These are phyloP conservation scores for Yarrowia sp. DNA, from an alignment of 805 yeast genomes.

Conservation along the genomic window DNA sequence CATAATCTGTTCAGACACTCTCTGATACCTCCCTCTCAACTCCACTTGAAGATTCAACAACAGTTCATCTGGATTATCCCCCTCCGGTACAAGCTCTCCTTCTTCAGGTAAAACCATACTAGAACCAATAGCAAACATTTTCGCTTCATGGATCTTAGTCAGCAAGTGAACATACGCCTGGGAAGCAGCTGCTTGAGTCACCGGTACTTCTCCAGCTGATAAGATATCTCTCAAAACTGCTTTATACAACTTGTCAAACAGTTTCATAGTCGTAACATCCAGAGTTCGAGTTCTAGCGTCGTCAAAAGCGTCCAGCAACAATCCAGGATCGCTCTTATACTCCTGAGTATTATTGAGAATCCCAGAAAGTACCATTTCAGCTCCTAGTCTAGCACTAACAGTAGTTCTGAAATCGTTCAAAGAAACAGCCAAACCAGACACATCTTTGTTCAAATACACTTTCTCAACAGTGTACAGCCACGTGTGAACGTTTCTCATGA, in stretches of 20 bases:
- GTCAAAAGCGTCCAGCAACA: slow-evolving; percentile 9
- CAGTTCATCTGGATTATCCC: neutral
- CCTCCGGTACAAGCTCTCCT: neutral
- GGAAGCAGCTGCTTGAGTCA: neutral
- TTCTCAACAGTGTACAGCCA: neutral
- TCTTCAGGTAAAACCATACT: neutral
- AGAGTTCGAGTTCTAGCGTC: neutral
- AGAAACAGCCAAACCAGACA: slow-evolving; percentile 6
- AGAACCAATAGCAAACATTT: neutral
- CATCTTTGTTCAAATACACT: neutral
- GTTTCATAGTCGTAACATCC: neutral
- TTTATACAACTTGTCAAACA: neutral
- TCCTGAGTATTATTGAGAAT: neutral
- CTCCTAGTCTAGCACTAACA: neutral
- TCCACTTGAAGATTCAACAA: neutral
- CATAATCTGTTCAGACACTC: neutral
- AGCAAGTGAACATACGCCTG: neutral
- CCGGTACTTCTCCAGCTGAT: neutral
- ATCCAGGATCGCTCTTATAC: neutral
- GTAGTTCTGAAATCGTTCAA: neutral
- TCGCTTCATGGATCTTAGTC: neutral
- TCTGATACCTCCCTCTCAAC: neutral
- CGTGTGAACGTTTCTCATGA: neutral
- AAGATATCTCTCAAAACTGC: neutral
- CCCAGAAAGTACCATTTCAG: neutral